Percentiles rank a stretch among this genome's conserved stretches.
phyloP scores from a whole-genome alignment of 106 monocot species.

The Phalaenopsis equestris region DNA sequence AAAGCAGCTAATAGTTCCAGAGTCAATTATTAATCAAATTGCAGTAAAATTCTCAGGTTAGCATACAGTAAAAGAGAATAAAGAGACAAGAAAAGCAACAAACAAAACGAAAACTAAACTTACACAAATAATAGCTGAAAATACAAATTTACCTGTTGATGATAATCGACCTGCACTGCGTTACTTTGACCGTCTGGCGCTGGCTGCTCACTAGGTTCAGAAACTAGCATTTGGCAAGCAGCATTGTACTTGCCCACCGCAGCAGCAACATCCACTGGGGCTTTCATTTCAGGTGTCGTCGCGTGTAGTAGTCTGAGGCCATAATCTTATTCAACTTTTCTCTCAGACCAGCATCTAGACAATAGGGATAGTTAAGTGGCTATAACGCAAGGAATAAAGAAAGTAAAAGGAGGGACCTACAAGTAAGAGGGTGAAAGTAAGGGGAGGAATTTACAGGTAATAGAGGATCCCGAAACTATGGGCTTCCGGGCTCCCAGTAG shows the following conservation, averaged over 20 bases:
- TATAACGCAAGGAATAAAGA: neutral
- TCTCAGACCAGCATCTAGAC: slow-evolving; percentile 65
- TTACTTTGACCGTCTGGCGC: neutral
- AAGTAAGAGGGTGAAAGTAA: slow-evolving; percentile 26
- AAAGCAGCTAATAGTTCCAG: neutral
- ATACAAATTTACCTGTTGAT: slow-evolving; percentile 7
- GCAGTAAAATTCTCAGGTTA: neutral
- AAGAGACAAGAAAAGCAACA: neutral
- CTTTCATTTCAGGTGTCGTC: slow-evolving; percentile 68
- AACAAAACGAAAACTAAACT: neutral
- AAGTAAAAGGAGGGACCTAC: slow-evolving; percentile 19
- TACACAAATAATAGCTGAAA: neutral
- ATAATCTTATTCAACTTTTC: slow-evolving; percentile 77
- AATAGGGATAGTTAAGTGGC: neutral
- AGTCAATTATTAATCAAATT: neutral
- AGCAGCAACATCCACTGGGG: slow-evolving; percentile 71
- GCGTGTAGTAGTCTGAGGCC: slow-evolving; percentile 69
- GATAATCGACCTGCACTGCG: neutral
- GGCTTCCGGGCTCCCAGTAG: slow-evolving; percentile 40
- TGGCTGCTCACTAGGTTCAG: neutral
- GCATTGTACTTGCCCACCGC: slow-evolving; percentile 55
- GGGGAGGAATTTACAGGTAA: slow-evolving; percentile 41
- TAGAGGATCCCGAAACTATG: slow-evolving; percentile 27
- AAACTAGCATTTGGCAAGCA: slow-evolving; percentile 7
- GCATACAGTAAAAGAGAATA: neutral